Evolutionary conservation across 306 rosid genomes (phyloP), one percentile per base, ranked within the genome.

Genomic region (Cyclanthera cordifolia): DNA sequence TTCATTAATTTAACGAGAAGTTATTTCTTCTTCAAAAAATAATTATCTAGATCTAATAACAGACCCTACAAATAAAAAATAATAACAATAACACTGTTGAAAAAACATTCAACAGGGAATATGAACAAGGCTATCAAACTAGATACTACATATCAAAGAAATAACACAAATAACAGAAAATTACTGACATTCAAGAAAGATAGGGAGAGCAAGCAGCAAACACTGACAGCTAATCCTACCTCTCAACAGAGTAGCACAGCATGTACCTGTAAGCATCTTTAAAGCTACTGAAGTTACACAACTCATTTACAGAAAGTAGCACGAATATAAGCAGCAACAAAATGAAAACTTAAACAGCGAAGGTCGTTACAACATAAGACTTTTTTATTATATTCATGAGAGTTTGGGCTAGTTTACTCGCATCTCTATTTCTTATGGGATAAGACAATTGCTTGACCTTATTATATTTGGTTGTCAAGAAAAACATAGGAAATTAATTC

Each of bases 251-350:
- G 86, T 77, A 85, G 86, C 91, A 84, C 73, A 53, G 81, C 90
- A 83, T 63, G 95, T 71, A 83, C 94, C 96, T 87, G 95, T 87
- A 85, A 91, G 84, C 91, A 85, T 78, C 95, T 85, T 83, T 85
- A 83, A 75, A 82, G 81, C 88, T 86, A 84, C 71, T 79, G 84
- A 72, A 75, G 83, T 83, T 84, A 72, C 76, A 58, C 74, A 30
- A 39, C 37, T 65, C 69, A 77, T 80, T 68, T 70, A 82, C 78
- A 74, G 79, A 51, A 81, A 73, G 34, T 30, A 34, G 27, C 19
- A 58, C 57, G 34, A 66, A 41, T 80, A 53, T 59, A 53, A 70
- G 65, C 13, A 49, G 67, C 72, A 75, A 58, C 48, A 70, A 71
- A 57, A 53, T 67, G 43, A 25, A 72, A 57, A 67, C 32, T 24